Conservation (phyloP, 495 filamentous ascomycete genomes). For the Rhypophila decipiens region DNA sequence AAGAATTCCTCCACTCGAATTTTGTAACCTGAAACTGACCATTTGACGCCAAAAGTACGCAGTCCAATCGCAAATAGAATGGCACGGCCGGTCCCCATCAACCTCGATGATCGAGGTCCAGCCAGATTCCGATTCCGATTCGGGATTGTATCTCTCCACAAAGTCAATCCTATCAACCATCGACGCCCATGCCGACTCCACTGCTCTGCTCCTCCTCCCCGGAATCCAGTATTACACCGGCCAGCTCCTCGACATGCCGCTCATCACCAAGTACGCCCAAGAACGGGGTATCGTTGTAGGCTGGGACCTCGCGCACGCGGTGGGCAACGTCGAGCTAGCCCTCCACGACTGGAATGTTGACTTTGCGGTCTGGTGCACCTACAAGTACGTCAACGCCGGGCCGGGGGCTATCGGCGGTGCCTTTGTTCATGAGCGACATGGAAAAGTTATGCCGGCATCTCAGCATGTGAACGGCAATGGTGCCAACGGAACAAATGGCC, state of each 20-base stretch:
- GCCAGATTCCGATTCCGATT: constrained; percentile 38
- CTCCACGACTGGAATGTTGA: constrained; percentile 95
- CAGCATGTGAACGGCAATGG: too few species aligned
- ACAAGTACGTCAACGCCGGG: constrained; percentile 91
- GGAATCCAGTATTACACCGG: constrained; percentile 93
- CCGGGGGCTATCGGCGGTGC: constrained; percentile 77
- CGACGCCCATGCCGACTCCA: constrained; percentile 64
- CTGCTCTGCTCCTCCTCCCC: constrained; percentile 76
- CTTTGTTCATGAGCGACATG: constrained; percentile 75
- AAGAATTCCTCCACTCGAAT: constrained; percentile 13
- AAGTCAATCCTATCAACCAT: constrained; percentile 69
- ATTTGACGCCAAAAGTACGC: constrained; percentile 66
- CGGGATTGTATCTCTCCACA: constrained; percentile 52
- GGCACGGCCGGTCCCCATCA: constrained; percentile 59
- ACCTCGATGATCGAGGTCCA: constrained; percentile 69
- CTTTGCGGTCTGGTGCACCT: constrained; percentile 89
- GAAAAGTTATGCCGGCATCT: background rate
- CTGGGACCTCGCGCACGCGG: constrained; percentile 93
- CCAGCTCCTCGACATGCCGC: constrained; percentile 75
- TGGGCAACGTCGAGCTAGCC: constrained; percentile 72
- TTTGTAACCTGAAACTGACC: background rate
- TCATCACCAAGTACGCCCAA: constrained; percentile 74
- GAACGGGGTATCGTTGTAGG: constrained; percentile 68
- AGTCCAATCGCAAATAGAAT: constrained; percentile 74
- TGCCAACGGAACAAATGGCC: constrained; percentile 11